Evolutionary conservation across 2,329 filamentous ascomycete species (phyloP), one percentile per base, ranked within the genome.

Genomic region (Trichoderma koningii): DNA sequence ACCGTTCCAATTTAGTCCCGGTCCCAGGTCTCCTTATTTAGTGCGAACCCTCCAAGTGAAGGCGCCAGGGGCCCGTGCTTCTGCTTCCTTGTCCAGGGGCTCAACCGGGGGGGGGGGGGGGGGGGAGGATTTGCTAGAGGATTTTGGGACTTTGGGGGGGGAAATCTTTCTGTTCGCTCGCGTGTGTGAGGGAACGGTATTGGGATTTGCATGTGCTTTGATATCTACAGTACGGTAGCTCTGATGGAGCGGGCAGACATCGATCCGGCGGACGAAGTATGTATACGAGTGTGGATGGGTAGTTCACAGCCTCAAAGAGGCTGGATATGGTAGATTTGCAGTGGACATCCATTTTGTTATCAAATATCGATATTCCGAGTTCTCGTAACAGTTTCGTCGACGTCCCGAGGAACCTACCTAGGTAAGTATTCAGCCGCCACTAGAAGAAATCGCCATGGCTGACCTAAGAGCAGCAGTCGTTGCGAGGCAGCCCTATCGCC

Each of bases 31-130:
- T 52, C 48, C 38, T 38, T 12, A 38, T 38, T 60, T 60, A 60
- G 56, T 53, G 59, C 48, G 38, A 62, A 53, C 59, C 23, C 41
- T 48, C 38, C 38, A 60, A 38, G 34, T 38, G 34, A 30, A 38
- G 34, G 34, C 34, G 38, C 28, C 38, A 53, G 42, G 34, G 59
- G 59, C 26, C 59, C 59, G 59, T 62, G 59, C 59, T 53, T 44
- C 59, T 44, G 45, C 47, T 52, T 42, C 47, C 59, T 53, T 52
- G 59, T 62, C 59, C 59, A 62, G 59, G 59, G 59, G 59, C 59
- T 62, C 34, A 38, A 9, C 34, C 34, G 34, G 34, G 34, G 34
- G 34, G 12, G 12, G 3, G 10, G 34, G 34, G 34, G 10, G 14
- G 9, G 30, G 34, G 10, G 14, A 3, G 30, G 30, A 10, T 5